A percentile compares a stretch with the other conserved stretches of the same genome.
Conservation (phyloP, 192 early-diverging fungal species). For the Podila clonocystis region DNA sequence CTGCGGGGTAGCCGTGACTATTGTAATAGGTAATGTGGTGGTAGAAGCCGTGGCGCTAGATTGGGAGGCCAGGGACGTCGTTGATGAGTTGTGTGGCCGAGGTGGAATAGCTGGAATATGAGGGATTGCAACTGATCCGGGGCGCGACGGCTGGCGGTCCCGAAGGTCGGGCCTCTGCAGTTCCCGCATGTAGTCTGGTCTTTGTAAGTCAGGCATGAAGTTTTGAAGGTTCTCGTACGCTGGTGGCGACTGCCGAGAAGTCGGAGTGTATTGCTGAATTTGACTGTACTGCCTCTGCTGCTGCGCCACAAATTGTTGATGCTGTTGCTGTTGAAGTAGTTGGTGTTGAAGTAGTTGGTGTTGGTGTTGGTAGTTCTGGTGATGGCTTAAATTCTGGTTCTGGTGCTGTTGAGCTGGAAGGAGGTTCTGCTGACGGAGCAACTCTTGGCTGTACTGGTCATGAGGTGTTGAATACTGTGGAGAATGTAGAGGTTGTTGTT, state of each 20-base stretch:
- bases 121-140: neutral
- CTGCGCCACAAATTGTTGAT: neutral
- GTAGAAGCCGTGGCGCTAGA: neutral
- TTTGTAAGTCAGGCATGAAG: neutral
- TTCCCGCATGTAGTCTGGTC: neutral
- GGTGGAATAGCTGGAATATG: neutral
- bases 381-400: neutral
- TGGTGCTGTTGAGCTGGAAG: neutral
- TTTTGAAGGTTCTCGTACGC: neutral
- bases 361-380: neutral
- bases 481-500: neutral
- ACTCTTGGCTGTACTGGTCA: neutral
- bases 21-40: neutral
- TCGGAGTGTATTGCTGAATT: neutral
- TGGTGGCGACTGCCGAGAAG: neutral
- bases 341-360: neutral
- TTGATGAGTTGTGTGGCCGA: neutral
- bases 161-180: neutral
- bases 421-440: neutral
- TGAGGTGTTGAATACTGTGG: neutral
- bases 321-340: neutral
- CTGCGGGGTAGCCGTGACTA: too few relatives aligned
- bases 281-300: neutral
- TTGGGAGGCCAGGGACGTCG: neutral
- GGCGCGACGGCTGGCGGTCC: neutral